Evolutionary conservation across 345 rosid species (phyloP).

Genomic region (Populus nigra): DNA sequence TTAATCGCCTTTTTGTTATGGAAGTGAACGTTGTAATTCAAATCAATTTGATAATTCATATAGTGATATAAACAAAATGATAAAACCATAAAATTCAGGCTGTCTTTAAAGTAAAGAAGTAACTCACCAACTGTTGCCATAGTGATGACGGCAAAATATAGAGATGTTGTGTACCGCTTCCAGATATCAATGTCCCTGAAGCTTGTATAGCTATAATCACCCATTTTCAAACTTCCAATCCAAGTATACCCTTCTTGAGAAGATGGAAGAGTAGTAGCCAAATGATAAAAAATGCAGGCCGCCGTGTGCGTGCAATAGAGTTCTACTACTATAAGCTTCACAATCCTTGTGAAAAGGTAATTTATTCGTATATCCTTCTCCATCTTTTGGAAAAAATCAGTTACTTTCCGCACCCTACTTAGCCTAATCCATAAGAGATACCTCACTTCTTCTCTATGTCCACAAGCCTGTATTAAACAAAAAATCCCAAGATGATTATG

Average conservation of each 20-base stretch:
- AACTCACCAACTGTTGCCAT: conserved; percentile 89
- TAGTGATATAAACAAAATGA: neutral
- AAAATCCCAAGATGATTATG: conserved; percentile 2
- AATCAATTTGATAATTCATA: neutral
- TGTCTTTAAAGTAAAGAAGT: neutral
- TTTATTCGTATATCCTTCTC: conserved; percentile 79
- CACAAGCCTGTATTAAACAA: conserved; percentile 42
- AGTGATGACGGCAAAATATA: conserved; percentile 82
- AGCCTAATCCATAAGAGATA: conserved; percentile 77
- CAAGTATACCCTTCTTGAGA: conserved; percentile 74
- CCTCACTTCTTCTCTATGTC: conserved; percentile 63
- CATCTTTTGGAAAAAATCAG: conserved; percentile 47
- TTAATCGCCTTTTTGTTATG: neutral
- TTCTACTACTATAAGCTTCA: conserved; percentile 72
- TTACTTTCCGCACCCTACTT: conserved; percentile 59
- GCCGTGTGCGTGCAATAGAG: conserved; percentile 86
- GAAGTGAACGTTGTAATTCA: neutral
- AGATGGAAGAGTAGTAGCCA: conserved; percentile 73
- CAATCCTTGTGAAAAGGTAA: conserved; percentile 67
- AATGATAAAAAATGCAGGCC: conserved; percentile 80
- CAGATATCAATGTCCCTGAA: conserved; percentile 73
- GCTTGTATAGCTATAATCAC: conserved; percentile 64
- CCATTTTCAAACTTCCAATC: conserved; percentile 85
- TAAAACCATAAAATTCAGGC: neutral
- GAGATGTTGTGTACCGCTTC: conserved; percentile 76